Percentiles rank a stretch among this genome's conserved stretches.
phyloP scores from a whole-genome alignment of 345 rosid species.

The Luvunga scandens region DNA sequence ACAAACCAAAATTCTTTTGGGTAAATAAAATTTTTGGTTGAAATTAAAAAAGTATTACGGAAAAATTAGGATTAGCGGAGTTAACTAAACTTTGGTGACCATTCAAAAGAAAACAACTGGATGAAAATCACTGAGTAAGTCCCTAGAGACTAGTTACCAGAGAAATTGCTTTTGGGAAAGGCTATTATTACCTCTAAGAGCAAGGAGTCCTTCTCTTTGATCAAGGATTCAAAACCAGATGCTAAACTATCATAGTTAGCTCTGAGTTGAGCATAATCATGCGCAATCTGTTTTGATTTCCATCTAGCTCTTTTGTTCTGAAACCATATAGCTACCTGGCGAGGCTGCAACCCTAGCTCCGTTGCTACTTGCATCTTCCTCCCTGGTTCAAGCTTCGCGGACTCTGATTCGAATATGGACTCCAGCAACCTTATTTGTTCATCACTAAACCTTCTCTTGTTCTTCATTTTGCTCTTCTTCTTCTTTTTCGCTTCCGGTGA shows the following conservation, averaged over 20 bases:
- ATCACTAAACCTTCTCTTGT: constrained; percentile 66
- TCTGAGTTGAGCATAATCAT: constrained; percentile 49
- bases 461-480: constrained; percentile 47
- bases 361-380: constrained; percentile 63
- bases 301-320: constrained; percentile 87
- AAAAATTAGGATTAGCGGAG: too few species aligned
- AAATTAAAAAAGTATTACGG: too few species aligned
- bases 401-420: constrained; percentile 61
- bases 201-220: constrained; percentile 61
- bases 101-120: too few species aligned
- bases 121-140: too few species aligned
- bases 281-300: constrained; percentile 75
- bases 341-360: constrained; percentile 77
- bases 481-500: constrained; percentile 23
- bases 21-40: too few species aligned
- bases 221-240: constrained; percentile 47
- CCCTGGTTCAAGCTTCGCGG: constrained; percentile 65
- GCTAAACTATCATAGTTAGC: constrained; percentile 52
- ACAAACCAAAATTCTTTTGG: too few species aligned
- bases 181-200: constrained; percentile 46
- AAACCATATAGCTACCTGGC: constrained; percentile 91
- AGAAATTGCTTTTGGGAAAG: not conserved
- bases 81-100: too few species aligned
- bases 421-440: constrained; percentile 69
- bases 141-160: accelerated